A percentile compares a stretch with the other conserved stretches of the same genome.
These are phyloP conservation scores for Leptodermis oblonga DNA, from an alignment of 257 asterid species.

Conservation along the genomic window DNA sequence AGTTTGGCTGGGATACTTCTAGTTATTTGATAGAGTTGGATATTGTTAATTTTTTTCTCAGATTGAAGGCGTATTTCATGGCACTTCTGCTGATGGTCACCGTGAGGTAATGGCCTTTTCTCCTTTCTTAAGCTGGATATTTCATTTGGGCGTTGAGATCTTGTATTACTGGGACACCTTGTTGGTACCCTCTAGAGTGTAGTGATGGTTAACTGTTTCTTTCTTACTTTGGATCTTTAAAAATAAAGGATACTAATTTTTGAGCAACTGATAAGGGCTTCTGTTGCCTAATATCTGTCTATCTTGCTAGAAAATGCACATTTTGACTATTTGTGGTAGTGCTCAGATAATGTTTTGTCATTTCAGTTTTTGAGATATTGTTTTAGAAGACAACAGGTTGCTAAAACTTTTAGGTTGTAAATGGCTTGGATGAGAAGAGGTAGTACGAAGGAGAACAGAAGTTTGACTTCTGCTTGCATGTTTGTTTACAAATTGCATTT, in stretches of 20 bases:
- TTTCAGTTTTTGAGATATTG: neutral
- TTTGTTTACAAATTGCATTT: neutral
- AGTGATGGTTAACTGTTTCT: neutral
- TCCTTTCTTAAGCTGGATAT: neutral
- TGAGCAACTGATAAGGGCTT: neutral
- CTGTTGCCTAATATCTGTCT: neutral
- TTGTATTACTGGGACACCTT: neutral
- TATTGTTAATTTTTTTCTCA: slow-evolving; percentile 21
- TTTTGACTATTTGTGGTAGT: neutral
- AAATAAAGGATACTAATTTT: neutral
- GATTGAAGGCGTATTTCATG: slow-evolving; percentile 35
- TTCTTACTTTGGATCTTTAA: neutral
- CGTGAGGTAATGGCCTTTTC: slow-evolving; percentile 31
- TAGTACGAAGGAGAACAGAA: neutral
- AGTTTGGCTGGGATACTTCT: neutral
- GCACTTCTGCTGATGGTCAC: slow-evolving; percentile 32
- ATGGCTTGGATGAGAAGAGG: neutral
- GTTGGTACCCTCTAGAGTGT: neutral
- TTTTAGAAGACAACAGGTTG: neutral
- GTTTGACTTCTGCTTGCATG: neutral
- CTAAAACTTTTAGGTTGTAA: neutral
- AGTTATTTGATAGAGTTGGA: too few species aligned
- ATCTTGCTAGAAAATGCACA: neutral
- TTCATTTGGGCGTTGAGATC: neutral
- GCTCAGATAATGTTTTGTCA: neutral